Evolutionary conservation across 805 yeast species (phyloP).

Genomic region (Metschnikowia chrysomelidarum): DNA sequence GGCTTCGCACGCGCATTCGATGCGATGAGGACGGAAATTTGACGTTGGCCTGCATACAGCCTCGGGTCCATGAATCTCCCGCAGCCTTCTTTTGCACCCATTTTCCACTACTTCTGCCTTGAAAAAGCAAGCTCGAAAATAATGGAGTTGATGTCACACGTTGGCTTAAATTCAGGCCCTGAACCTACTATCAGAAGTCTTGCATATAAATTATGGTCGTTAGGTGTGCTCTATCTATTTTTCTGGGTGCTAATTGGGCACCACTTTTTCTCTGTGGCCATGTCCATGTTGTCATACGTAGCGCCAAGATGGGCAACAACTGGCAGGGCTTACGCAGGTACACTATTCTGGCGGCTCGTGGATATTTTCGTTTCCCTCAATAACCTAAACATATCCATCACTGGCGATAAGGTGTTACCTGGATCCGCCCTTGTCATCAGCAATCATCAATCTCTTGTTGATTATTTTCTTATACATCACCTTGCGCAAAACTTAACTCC

Average conservation of each 20-base stretch:
- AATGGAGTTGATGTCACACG: constrained; percentile 33
- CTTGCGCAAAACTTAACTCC: constrained; percentile 33
- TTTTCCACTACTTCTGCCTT: too few relatives aligned
- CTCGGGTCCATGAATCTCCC: too few relatives aligned
- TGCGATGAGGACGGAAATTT: constrained; percentile 12
- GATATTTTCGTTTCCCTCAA: constrained; percentile 12
- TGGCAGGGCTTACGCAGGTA: constrained; percentile 4
- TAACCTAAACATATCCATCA: constrained; percentile 33
- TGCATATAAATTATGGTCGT: constrained; percentile 18
- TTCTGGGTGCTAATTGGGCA: constrained; percentile 17
- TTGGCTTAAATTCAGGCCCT: constrained; percentile 28
- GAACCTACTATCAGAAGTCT: constrained; percentile 10
- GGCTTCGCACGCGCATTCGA: constrained; percentile 3
- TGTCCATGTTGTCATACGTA: constrained; percentile 13
- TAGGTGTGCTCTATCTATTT: constrained; percentile 19
- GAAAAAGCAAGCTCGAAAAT: constrained; percentile 7
- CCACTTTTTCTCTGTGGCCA: constrained; percentile 21
- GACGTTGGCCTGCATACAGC: background rate
- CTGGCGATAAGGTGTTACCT: constrained; percentile 41
- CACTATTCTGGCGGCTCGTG: constrained; percentile 17
- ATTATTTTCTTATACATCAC: constrained; percentile 53
- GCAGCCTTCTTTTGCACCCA: too few relatives aligned
- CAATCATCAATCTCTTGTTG: constrained; percentile 71
- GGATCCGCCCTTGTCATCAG: constrained; percentile 41
- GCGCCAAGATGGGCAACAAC: constrained; percentile 10